Base-by-base conservation (phyloP, 768 basidiomycete species). In the Trametes cinnabarina region DNA sequence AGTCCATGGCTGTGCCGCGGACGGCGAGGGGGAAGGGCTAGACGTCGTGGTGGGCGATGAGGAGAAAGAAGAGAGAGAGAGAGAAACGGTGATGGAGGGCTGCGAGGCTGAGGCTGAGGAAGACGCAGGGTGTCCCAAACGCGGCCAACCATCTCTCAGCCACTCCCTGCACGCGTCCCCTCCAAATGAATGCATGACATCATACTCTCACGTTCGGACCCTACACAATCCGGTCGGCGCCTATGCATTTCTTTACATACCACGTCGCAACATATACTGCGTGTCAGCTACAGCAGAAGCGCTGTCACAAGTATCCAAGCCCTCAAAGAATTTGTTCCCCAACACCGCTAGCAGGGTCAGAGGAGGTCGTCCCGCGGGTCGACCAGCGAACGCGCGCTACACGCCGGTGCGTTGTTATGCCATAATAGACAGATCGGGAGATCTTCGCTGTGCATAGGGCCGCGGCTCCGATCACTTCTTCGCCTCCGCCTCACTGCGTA, bases 1-100 rank as follows among this genome's bases (percentile, higher is more conserved):
- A 48, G 55, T 62, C 56, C 63, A 66, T 64, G 51, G 30, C 17
- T 19, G 14, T 26, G 35, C 51, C 54, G 49, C 48, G 56, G 57
- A 47, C 49, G 61, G 32, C 49, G 48, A 19, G 34, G 40, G 39
- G 22, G 41, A 20, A 17, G 34, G 44, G 35, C 2, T 8, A 35
- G 15, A 15, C 34, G 47, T 34, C 52, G 47, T 44, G 41, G 41
- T 15, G 61, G 32, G 51, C 57, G 51, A 30, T 34, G 46, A 17
- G 40, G 46, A 19, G 25, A 51, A 55, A 34, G 61, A 15, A 12
- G 32, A 52, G 37, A 17, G 22, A 26, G 51, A 9, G n/a, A n/a
- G n/a, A 32, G 30, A 32, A 12, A 32, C 3, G 17, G 22, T 20
- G 8, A n/a, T n/a, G n/a, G n/a, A 37, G 48, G 57, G n/a, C 14